A percentile compares a stretch with the other conserved stretches of the same genome.
These are phyloP conservation scores for Sugiyamaella japonica DNA, from an alignment of 1,139 yeast species.

Conservation along the genomic window DNA sequence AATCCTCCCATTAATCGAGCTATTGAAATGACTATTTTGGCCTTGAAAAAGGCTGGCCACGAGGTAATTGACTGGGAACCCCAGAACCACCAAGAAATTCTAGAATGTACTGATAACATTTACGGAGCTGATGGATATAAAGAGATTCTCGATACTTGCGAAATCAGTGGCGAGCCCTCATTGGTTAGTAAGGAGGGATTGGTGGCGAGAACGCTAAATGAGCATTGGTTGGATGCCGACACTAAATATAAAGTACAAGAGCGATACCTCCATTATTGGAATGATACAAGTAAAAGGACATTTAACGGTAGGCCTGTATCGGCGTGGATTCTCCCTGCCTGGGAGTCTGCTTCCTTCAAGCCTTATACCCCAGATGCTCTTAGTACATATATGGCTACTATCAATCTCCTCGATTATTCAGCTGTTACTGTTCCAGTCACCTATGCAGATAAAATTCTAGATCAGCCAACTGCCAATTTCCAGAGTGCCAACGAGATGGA, in stretches of 20 bases:
- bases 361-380: constrained; percentile 48
- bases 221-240: constrained; percentile 49
- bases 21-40: constrained; percentile 32
- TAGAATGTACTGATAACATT: constrained; percentile 12
- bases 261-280: constrained; percentile 44
- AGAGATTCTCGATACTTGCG: constrained; percentile 37
- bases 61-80: constrained; percentile 49
- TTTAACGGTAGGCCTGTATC: constrained; percentile 49
- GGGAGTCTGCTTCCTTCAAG: constrained; percentile 50
- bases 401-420: constrained; percentile 59
- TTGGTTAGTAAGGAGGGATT: constrained; percentile 22
- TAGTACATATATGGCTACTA: constrained; percentile 57
- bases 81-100: constrained; percentile 25
- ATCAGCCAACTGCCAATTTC: not conserved
- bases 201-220: constrained; percentile 42
- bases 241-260: constrained; percentile 41
- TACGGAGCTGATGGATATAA: constrained; percentile 31
- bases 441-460: constrained; percentile 46
- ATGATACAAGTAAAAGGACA: constrained; percentile 39
- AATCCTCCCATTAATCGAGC: constrained; percentile 49
- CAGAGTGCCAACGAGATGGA: constrained; percentile 46
- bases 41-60: constrained; percentile 42
- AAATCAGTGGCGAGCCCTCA: constrained; percentile 46
- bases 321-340: constrained; percentile 49
- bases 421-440: constrained; percentile 63